phyloP scores from a whole-genome alignment of 352 stramenopile genomes.

The Phytophthora vignae region DNA sequence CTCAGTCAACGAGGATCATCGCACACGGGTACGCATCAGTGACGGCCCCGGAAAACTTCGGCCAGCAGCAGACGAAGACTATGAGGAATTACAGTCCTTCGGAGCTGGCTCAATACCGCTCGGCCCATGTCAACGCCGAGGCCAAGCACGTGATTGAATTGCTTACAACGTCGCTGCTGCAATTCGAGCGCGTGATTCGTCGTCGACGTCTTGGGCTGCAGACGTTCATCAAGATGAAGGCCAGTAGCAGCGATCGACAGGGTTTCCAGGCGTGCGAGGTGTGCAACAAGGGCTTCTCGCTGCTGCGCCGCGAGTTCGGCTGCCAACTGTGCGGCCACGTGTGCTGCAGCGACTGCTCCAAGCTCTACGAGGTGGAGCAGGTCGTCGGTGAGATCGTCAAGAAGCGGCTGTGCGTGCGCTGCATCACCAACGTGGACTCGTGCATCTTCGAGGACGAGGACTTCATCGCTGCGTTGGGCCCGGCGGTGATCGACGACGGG shows the following conservation, averaged over 20 bases:
- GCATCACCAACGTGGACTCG: conserved; percentile 60
- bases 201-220: conserved; percentile 75
- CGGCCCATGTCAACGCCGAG: conserved; percentile 66
- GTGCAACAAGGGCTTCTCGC: conserved; percentile 53
- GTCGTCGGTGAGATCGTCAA: conserved; percentile 52
- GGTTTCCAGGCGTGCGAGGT: conserved; percentile 44
- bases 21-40: conserved; percentile 68
- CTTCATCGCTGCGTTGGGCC: conserved; percentile 54
- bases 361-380: conserved; percentile 61
- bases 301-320: conserved; percentile 58
- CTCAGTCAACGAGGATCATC: conserved; percentile 56
- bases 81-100: conserved; percentile 33
- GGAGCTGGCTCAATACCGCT: conserved; percentile 48
- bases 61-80: conserved; percentile 30
- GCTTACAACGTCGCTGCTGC: conserved; percentile 58
- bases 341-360: conserved; percentile 63
- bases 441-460: conserved; percentile 74
- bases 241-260: conserved; percentile 16
- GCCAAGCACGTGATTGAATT: conserved; percentile 66
- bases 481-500: conserved; percentile 45
- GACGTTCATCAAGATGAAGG: conserved; percentile 57
- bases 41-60: conserved; percentile 46
- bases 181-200: conserved; percentile 76
- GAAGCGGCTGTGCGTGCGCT: conserved; percentile 63
- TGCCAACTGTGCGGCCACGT: conserved; percentile 68